phyloP scores from a whole-genome alignment of 2,329 filamentous ascomycete genomes.

The Penicillium hesseltinei region DNA sequence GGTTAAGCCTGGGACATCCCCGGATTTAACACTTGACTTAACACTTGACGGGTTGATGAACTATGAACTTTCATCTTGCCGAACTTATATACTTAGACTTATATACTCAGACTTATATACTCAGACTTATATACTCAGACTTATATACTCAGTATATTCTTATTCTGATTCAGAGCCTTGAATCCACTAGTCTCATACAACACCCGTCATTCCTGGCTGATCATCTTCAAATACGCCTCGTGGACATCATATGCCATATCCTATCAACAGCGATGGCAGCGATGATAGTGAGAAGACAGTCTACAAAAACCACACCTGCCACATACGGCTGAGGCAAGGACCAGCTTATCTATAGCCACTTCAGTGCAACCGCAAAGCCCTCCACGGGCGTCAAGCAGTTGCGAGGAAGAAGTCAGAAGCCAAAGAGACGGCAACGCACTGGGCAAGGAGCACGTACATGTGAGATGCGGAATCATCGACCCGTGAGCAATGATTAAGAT shows the following conservation, averaged over 20 bases:
- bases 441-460: slow-evolving; percentile 58
- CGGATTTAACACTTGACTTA: slow-evolving; percentile 7
- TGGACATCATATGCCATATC: not conserved
- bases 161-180: not conserved
- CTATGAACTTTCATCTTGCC: not conserved
- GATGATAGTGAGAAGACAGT: not conserved
- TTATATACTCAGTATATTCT: not conserved
- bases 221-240: not conserved
- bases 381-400: not conserved
- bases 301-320: not conserved
- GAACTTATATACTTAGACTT: not conserved
- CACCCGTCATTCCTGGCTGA: not conserved
- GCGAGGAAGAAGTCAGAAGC: slow-evolving; percentile 58
- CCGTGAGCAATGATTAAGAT: too few species aligned
- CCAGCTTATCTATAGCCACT: not conserved
- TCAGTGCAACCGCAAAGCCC: not conserved
- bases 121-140: not conserved
- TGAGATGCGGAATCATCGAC: slow-evolving; percentile 52
- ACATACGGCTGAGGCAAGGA: not conserved
- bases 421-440: slow-evolving; percentile 60
- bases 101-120: not conserved
- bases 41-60: not conserved
- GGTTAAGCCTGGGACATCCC: slow-evolving; percentile 7
- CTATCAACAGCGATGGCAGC: not conserved
- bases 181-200: not conserved